Evolutionary conservation across 352 stramenopile species (phyloP), one percentile per base, ranked within the genome.

Genomic region (Pythium insidiosum): DNA sequence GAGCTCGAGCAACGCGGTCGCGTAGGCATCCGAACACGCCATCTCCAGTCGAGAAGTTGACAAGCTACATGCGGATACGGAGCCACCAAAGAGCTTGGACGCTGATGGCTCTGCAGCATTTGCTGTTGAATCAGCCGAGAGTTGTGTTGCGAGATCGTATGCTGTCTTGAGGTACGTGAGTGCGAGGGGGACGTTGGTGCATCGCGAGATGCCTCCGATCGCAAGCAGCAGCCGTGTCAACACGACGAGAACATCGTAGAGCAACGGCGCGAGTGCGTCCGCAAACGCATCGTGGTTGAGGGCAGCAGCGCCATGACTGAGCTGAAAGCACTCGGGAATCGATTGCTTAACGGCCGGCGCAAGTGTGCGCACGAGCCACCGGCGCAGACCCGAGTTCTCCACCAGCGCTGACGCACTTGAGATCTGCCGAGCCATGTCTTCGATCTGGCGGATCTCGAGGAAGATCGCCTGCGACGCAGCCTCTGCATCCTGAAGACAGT

Each of bases 221-320:
- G 60, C 62, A 16, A 77, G 70, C 9, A 79, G 47, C 13, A 85
- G 42, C 7, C 70, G 67, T 11, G 63, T 44, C 3, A 83, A 38
- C 41, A 73, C 56, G 15, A 81, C 13, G 6, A 83, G 29, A 2
- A 64, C 45, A 25, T 85, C 73, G n/a, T 21, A 35, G 0, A 59
- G 26, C 36, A 52, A 6, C 7, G 19, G 29, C 12, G 29, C 36
- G 10, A 21, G 23, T 15, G 28, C 34, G 6, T 20, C 1, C 13
- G 22, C n/a, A 16, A 26, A 36, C n/a, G n/a, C n/a, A n/a, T n/a
- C n/a, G n/a, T n/a, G n/a, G n/a, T n/a, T n/a, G n/a, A n/a, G n/a
- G n/a, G n/a, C n/a, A n/a, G n/a, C n/a, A n/a, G n/a, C n/a, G n/a
- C n/a, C n/a, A n/a, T n/a, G n/a, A n/a, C n/a, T n/a, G 10, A 23